A percentile compares a stretch with the other conserved stretches of the same genome.
Conservation (phyloP, 148 eudicot species). For the Salicornia ramosissima region DNA sequence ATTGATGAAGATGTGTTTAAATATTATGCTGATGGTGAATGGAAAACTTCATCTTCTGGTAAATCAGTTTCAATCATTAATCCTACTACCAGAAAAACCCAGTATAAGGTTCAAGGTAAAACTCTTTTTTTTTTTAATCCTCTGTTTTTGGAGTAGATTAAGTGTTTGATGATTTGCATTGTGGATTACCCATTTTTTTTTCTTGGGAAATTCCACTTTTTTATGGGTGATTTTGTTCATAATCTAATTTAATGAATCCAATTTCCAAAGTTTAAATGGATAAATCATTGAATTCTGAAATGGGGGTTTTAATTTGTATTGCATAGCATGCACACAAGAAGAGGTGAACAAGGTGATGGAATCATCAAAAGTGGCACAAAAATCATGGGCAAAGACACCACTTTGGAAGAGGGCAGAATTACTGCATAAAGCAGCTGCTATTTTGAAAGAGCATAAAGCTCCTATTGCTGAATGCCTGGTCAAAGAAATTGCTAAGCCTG, state of each 20-base stretch:
- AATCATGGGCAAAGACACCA: conserved; percentile 91
- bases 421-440: conserved; percentile 94
- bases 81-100: conserved; percentile 83
- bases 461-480: conserved; percentile 90
- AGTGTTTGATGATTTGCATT: not conserved
- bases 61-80: conserved; percentile 83
- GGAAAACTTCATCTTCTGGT: conserved; percentile 78
- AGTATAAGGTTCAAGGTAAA: conserved; percentile 89
- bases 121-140: not conserved
- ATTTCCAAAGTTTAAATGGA: not conserved
- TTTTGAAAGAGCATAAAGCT: conserved; percentile 80
- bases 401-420: conserved; percentile 97
- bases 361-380: conserved; percentile 72
- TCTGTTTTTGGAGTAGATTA: not conserved
- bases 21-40: conserved; percentile 82
- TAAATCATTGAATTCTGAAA: not conserved
- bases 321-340: conserved; percentile 91
- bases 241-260: not conserved
- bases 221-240: conserved; percentile 7
- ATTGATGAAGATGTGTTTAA: conserved; percentile 76
- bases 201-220: not conserved
- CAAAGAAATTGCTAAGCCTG: conserved; percentile 96
- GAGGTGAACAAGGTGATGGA: conserved; percentile 98
- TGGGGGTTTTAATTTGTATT: not conserved
- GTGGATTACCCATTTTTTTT: conserved; percentile 9